Conservation (phyloP, 441 rosid species). For the Bruguiera hainesii region DNA sequence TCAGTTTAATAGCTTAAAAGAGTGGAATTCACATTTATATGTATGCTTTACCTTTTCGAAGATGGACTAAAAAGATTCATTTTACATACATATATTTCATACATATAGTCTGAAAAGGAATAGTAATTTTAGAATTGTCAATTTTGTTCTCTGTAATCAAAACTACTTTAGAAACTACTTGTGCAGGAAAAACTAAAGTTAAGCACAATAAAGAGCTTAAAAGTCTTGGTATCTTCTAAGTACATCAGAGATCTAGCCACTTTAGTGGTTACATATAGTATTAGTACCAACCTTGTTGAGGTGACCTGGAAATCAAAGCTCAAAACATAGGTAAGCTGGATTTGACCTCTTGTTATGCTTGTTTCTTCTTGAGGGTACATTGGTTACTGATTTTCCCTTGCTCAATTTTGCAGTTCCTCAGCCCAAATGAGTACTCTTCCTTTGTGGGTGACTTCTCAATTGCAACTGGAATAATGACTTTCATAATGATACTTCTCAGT, state of each 20-base stretch:
- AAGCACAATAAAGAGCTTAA: conserved; percentile 97
- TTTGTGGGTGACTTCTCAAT: conserved; percentile 99
- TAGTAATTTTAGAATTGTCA: not conserved
- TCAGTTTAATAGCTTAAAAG: conserved; percentile 80
- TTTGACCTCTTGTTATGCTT: not conserved
- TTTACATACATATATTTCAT: not conserved
- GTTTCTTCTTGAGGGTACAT: not conserved
- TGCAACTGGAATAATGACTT: conserved; percentile 86
- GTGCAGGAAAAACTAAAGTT: conserved; percentile 79
- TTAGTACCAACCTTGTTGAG: conserved; percentile 94
- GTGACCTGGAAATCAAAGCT: conserved; percentile 99
- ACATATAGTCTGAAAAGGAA: conserved; percentile 9
- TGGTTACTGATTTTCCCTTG: not conserved
- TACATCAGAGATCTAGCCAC: conserved; percentile 95
- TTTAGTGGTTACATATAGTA: conserved; percentile 96
- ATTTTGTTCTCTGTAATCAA: conserved; percentile 9
- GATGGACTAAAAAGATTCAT: not conserved
- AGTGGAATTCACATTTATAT: not conserved
- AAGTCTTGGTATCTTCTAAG: conserved; percentile 81
- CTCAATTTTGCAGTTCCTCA: conserved; percentile 61
- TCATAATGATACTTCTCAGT: conserved; percentile 93
- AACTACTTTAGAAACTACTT: conserved; percentile 21
- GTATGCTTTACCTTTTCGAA: not conserved
- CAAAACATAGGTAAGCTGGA: conserved; percentile 80
- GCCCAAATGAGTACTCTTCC: conserved; percentile 93